Conservation (phyloP, 1,284 basidiomycete species). For the Meripilus lineatus region DNA sequence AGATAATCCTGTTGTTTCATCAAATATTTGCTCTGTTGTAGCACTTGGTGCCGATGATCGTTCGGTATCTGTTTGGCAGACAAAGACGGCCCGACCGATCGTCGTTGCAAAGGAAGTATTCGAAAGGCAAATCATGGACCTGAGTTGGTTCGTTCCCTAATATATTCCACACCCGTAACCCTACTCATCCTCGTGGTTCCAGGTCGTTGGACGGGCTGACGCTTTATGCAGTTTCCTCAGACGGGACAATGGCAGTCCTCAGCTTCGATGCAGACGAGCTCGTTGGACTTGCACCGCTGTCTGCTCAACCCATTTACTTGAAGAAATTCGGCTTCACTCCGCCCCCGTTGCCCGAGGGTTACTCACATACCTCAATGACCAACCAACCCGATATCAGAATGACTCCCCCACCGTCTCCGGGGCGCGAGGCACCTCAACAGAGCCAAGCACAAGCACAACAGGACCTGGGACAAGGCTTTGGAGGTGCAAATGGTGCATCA, state of each 20-base stretch:
- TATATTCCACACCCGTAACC: not conserved
- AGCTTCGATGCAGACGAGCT: constrained; percentile 78
- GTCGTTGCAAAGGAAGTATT: constrained; percentile 94
- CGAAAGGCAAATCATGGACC: constrained; percentile 91
- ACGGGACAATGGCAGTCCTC: constrained; percentile 90
- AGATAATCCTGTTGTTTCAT: constrained; percentile 56
- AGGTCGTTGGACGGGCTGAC: constrained; percentile 91
- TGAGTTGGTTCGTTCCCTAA: constrained; percentile 73
- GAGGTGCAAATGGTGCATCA: constrained; percentile 25
- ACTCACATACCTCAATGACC: constrained; percentile 58
- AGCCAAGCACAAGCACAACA: constrained; percentile 27
- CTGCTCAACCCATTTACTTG: constrained; percentile 73
- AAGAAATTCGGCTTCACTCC: constrained; percentile 72
- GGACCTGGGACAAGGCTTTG: constrained; percentile 39
- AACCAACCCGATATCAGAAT: constrained; percentile 30
- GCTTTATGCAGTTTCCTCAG: constrained; percentile 93
- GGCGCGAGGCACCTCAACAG: constrained; percentile 14
- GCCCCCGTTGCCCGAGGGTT: constrained; percentile 62
- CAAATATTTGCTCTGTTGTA: constrained; percentile 81
- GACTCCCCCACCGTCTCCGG: constrained; percentile 45
- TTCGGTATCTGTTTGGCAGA: constrained; percentile 91
- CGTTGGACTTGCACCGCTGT: constrained; percentile 75
- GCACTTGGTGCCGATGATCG: constrained; percentile 89
- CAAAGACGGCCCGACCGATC: constrained; percentile 83
- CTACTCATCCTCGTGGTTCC: not conserved